Percentiles rank a stretch among this genome's conserved stretches.
Conservation (phyloP, 2,329 filamentous ascomycete genomes). For the Sporothrix humicola region DNA sequence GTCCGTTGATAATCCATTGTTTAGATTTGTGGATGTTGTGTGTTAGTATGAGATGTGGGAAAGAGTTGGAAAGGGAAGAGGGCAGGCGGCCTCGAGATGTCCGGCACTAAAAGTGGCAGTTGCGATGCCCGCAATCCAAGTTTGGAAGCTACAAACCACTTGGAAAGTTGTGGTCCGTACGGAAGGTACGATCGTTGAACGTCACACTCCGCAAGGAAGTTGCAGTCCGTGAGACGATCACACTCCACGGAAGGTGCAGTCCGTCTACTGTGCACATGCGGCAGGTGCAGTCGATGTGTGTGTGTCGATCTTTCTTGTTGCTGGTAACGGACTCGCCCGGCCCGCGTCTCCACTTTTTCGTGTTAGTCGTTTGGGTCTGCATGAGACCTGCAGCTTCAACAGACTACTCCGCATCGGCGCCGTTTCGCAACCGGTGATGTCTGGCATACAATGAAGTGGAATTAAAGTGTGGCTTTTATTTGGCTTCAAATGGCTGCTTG, state of each 20-base stretch:
- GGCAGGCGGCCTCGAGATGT: background rate
- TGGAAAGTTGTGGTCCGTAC: background rate
- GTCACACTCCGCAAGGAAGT: too few relatives aligned
- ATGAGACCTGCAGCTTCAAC: background rate
- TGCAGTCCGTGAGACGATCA: too few relatives aligned
- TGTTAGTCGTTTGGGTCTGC: background rate
- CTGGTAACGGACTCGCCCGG: slow-evolving; percentile 2
- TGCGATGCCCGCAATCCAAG: background rate
- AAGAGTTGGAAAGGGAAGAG: background rate
- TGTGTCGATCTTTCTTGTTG: too few relatives aligned
- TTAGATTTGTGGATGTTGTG: background rate
- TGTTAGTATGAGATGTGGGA: background rate
- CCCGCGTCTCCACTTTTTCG: slow-evolving; percentile 9
- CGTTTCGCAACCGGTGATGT: slow-evolving; percentile 6
- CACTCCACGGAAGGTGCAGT: background rate
- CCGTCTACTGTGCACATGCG: background rate
- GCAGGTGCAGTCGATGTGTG: slow-evolving; percentile 3
- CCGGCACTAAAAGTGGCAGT: slow-evolving; percentile 3
- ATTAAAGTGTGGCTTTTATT: background rate
- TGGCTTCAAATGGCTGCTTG: background rate
- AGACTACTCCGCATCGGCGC: background rate
- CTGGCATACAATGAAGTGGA: background rate
- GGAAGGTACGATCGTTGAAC: too few relatives aligned
- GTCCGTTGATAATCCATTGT: too few relatives aligned
- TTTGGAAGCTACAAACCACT: background rate